Conservation (phyloP, 2,329 filamentous ascomycete genomes). For the Colletotrichum filicis region DNA sequence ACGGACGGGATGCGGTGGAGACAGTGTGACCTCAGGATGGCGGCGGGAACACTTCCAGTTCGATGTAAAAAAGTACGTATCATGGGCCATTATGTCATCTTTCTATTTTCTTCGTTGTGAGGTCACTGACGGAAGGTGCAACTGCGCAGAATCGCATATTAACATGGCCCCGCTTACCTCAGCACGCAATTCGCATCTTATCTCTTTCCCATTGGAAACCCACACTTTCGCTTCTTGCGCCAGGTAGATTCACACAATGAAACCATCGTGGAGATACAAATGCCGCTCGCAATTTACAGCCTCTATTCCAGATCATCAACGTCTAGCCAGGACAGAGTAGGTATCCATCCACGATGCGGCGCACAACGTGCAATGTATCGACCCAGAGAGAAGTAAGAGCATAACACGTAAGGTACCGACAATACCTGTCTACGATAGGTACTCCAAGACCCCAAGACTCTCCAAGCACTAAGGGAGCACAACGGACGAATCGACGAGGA, state of each 20-base stretch:
- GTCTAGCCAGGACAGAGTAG: too few species aligned
- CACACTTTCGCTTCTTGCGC: not conserved
- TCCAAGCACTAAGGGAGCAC: not conserved
- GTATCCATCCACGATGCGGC: not conserved
- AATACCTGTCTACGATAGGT: not conserved
- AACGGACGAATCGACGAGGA: not conserved
- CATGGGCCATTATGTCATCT: not conserved
- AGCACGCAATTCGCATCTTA: not conserved
- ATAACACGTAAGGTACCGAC: not conserved
- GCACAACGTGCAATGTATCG: not conserved
- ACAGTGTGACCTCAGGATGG: not conserved
- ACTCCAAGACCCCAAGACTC: not conserved
- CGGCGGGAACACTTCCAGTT: not conserved
- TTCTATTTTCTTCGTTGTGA: not conserved
- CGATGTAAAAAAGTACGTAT: not conserved
- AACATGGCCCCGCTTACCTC: slow-evolving; percentile 1
- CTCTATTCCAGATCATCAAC: not conserved
- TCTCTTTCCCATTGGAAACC: not conserved
- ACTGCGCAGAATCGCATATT: not conserved
- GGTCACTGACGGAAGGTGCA: too few species aligned
- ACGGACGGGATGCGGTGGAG: slow-evolving; percentile 12
- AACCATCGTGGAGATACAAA: slow-evolving; percentile 13
- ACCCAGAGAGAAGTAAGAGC: too few species aligned
- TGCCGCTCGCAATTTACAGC: slow-evolving; percentile 26
- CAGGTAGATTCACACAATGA: slow-evolving; percentile 20